Percentiles rank a stretch among this genome's conserved stretches.
Evolutionary conservation across 1,139 yeast species (phyloP).

Genomic region (Candida sp.): DNA sequence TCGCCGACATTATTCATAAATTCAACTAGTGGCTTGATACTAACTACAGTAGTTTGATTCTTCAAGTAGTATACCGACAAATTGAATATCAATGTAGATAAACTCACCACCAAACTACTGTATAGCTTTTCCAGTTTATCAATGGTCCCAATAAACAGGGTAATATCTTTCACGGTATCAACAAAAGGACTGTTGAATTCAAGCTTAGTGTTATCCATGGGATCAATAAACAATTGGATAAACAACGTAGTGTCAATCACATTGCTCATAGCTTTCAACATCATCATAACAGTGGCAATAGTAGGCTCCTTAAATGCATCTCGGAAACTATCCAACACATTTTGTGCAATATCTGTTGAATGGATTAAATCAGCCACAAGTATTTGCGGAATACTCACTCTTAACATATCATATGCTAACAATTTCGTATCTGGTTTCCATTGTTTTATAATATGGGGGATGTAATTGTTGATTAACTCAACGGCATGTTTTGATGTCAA

Average conservation of each 20-base stretch:
- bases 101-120: conserved; percentile 22
- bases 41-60: conserved; percentile 14
- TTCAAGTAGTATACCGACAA: conserved; percentile 27
- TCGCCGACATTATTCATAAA: conserved; percentile 22
- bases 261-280: conserved; percentile 34
- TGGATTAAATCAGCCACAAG: conserved; percentile 32
- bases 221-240: conserved; percentile 38
- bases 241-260: conserved; percentile 34
- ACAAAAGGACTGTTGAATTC: conserved; percentile 26
- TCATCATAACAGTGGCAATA: conserved; percentile 35
- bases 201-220: conserved; percentile 12
- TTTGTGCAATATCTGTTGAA: conserved; percentile 33
- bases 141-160: conserved; percentile 9
- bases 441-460: conserved; percentile 25
- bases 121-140: conserved; percentile 27
- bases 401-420: conserved; percentile 39
- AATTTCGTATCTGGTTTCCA: conserved; percentile 22
- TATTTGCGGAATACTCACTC: conserved; percentile 31
- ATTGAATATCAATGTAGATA: conserved; percentile 35
- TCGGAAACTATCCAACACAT: conserved; percentile 22
- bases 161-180: conserved; percentile 17
- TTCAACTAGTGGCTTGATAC: conserved; percentile 14
- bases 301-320: conserved; percentile 18
- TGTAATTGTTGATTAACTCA: conserved; percentile 20
- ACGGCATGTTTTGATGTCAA: conserved; percentile 28